Percentiles rank a stretch among this genome's conserved stretches.
phyloP scores from a whole-genome alignment of 1,284 basidiomycete species.

The Stygiomarasmius scandens region DNA sequence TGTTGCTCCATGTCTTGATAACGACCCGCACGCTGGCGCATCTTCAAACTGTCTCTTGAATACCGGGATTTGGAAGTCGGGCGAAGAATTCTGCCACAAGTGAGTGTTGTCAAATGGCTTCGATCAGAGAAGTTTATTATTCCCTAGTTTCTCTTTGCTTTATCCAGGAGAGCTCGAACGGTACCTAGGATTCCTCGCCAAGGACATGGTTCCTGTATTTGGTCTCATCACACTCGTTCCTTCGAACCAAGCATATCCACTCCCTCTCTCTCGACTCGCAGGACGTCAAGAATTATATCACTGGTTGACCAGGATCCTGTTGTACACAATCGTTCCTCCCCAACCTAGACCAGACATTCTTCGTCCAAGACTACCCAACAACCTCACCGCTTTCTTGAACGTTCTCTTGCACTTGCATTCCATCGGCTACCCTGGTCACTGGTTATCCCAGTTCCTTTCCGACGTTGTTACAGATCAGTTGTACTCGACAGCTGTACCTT shows the following conservation, averaged over 20 bases:
- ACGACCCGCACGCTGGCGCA: constrained; percentile 24
- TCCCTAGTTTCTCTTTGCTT: constrained; percentile 34
- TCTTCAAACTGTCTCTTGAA: constrained; percentile 35
- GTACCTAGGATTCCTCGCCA: constrained; percentile 31
- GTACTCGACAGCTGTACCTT: constrained; percentile 29
- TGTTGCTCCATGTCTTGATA: constrained; percentile 30
- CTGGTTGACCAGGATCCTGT: constrained; percentile 42
- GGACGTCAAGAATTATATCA: constrained; percentile 33
- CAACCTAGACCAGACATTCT: constrained; percentile 26
- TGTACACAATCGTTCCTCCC: constrained; percentile 37
- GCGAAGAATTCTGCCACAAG: constrained; percentile 35
- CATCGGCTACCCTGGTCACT: constrained; percentile 38
- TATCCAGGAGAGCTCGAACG: constrained; percentile 28
- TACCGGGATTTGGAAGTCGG: constrained; percentile 28
- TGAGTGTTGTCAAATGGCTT: constrained; percentile 19
- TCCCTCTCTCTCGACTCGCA: constrained; percentile 31
- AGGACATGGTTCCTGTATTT: constrained; percentile 18
- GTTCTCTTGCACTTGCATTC: constrained; percentile 38
- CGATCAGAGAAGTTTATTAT: not conserved
- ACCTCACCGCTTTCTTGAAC: constrained; percentile 36
- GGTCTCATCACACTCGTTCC: constrained; percentile 17
- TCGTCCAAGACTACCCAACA: constrained; percentile 40
- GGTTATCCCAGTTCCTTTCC: constrained; percentile 38
- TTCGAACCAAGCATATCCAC: constrained; percentile 25
- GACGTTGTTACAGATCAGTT: constrained; percentile 31